These are phyloP conservation scores for Santalum album DNA, from an alignment of 164 flowering plant species.

Conservation along the genomic window DNA sequence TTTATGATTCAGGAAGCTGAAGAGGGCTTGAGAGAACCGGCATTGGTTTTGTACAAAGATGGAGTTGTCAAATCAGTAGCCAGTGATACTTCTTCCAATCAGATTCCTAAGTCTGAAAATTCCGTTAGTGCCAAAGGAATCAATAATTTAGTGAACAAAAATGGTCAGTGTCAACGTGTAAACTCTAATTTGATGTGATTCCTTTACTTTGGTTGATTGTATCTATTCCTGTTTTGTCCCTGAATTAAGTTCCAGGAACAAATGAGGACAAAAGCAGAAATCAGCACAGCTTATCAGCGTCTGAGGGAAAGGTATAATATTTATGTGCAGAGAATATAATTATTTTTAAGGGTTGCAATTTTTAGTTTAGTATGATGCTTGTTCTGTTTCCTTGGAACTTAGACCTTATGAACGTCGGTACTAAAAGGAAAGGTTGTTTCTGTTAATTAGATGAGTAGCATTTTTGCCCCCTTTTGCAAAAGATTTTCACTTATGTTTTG, in stretches of 20 bases:
- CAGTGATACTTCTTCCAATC: conserved; percentile 16
- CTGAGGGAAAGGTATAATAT: conserved; percentile 20
- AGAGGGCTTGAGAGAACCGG: conserved; percentile 54
- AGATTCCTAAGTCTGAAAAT: conserved; percentile 11
- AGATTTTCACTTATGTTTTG: too few relatives aligned
- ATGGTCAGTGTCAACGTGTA: conserved; percentile 27
- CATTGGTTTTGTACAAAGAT: conserved; percentile 42
- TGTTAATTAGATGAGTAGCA: too few relatives aligned
- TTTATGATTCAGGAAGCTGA: conserved; percentile 41
- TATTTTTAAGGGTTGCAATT: too few relatives aligned
- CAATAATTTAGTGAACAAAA: conserved; percentile 12
- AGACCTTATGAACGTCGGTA: too few relatives aligned
- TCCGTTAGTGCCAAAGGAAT: conserved; percentile 6
- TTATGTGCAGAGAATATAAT: too few relatives aligned
- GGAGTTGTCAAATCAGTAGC: conserved; percentile 21
- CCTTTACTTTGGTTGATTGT: not conserved
- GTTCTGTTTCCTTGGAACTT: too few relatives aligned
- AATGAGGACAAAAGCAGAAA: conserved; percentile 9
- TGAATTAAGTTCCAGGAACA: conserved; percentile 16
- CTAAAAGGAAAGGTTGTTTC: too few relatives aligned
- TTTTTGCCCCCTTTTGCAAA: too few relatives aligned
- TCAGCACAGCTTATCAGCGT: conserved; percentile 4
- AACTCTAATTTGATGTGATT: not conserved
- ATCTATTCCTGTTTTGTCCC: not conserved
- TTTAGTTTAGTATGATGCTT: too few relatives aligned